A percentile compares a stretch with the other conserved stretches of the same genome.
phyloP scores from a whole-genome alignment of 2,329 filamentous ascomycete genomes.

The Cladophialophora psammophila region DNA sequence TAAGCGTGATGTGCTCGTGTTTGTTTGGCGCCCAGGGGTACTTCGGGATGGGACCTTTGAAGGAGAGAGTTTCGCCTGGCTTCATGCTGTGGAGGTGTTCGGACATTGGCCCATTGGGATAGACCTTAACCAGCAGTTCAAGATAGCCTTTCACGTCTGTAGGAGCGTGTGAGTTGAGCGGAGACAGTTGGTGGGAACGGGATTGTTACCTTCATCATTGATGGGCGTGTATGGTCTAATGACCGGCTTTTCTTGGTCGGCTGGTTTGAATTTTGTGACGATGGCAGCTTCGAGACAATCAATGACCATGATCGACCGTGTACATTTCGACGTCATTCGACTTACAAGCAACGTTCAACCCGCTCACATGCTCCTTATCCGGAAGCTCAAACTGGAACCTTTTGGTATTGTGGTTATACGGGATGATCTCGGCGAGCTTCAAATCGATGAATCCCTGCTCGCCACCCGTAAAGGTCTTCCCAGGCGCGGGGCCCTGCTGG shows the following conservation, averaged over 20 bases:
- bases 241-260: conserved; percentile 82
- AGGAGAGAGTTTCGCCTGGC: conserved; percentile 80
- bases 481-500: conserved; percentile 11
- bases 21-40: conserved; percentile 91
- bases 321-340: conserved; percentile 25
- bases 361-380: conserved; percentile 82
- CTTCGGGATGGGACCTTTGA: conserved; percentile 96
- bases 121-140: conserved; percentile 90
- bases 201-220: conserved; percentile 74
- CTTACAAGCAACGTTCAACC: conserved; percentile 77
- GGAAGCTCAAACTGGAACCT: conserved; percentile 86
- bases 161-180: conserved; percentile 22
- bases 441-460: conserved; percentile 89
- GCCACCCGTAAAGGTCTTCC: conserved; percentile 75
- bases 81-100: conserved; percentile 83
- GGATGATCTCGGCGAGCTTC: conserved; percentile 78
- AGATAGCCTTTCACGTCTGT: conserved; percentile 77
- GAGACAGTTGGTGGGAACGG: neutral
- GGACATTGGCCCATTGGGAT: conserved; percentile 90
- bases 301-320: conserved; percentile 15
- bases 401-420: conserved; percentile 95
- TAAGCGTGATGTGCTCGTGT: conserved; percentile 73
- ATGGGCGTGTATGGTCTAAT: conserved; percentile 92
- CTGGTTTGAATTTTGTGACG: conserved; percentile 88
- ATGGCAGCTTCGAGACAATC: conserved; percentile 65